Conservation (phyloP, 345 rosid genomes). For the Zanthoxylum bungeanum region DNA sequence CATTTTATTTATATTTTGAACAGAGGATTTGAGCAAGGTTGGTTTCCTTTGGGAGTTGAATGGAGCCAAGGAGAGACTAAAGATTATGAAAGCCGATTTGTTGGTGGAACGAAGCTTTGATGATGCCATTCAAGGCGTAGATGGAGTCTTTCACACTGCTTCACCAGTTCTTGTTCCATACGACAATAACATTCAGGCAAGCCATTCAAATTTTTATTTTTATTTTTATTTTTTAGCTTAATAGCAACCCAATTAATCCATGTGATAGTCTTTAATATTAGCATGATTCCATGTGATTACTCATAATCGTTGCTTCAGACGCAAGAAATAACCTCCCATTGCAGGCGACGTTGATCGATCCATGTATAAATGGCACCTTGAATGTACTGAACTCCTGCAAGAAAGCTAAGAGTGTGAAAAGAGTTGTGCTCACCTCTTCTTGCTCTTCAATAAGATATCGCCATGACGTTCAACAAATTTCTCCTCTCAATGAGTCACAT, state of each 20-base stretch:
- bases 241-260: too few species aligned
- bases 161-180: conserved; percentile 77
- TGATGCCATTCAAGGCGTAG: conserved; percentile 60
- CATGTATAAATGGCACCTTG: conserved; percentile 68
- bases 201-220: too few species aligned
- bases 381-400: conserved; percentile 69
- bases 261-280: too few species aligned
- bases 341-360: conserved; percentile 66
- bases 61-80: conserved; percentile 69
- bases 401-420: conserved; percentile 46
- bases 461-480: conserved; percentile 47
- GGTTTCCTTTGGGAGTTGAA: conserved; percentile 48
- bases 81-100: conserved; percentile 68
- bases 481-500: conserved; percentile 79
- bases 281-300: too few species aligned
- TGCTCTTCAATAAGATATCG: conserved; percentile 78
- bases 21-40: conserved; percentile 54
- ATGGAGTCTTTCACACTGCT: conserved; percentile 88
- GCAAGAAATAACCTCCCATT: neutral
- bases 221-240: too few species aligned
- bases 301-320: neutral
- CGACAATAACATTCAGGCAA: conserved; percentile 53
- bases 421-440: conserved; percentile 85
- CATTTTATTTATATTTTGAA: neutral
- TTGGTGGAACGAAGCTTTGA: conserved; percentile 65